These are phyloP conservation scores for Marsdenia floribunda DNA, from an alignment of 257 asterid species.

Conservation along the genomic window DNA sequence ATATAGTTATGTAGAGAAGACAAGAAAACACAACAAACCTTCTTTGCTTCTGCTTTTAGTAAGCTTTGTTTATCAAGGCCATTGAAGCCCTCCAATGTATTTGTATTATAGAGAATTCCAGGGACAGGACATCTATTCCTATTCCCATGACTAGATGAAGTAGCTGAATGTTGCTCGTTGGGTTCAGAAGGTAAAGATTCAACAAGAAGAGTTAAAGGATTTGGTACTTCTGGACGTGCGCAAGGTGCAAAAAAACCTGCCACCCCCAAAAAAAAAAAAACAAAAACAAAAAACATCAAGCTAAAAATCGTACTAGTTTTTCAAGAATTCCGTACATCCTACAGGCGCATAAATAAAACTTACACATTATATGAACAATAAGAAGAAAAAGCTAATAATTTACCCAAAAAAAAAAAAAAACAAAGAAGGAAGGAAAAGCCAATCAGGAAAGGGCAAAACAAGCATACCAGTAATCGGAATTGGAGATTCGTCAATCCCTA, in stretches of 20 bases:
- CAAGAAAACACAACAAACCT: conserved; percentile 34
- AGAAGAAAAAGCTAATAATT: background rate
- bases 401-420: too few relatives aligned
- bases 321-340: background rate
- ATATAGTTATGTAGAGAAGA: background rate
- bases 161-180: conserved; percentile 31
- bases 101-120: conserved; percentile 76
- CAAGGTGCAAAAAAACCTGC: conserved; percentile 92
- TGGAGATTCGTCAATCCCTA: conserved; percentile 89
- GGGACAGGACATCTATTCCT: conserved; percentile 89
- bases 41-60: conserved; percentile 58
- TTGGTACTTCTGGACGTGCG: conserved; percentile 62
- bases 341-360: background rate
- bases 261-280: conserved; percentile 7
- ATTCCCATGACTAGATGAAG: conserved; percentile 49
- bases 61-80: conserved; percentile 70
- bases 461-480: conserved; percentile 71
- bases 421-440: background rate
- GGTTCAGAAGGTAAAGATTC: conserved; percentile 76
- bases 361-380: background rate
- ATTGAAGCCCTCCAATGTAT: conserved; percentile 75
- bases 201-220: conserved; percentile 67
- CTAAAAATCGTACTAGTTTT: background rate
- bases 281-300: background rate
- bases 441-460: conserved; percentile 3